These are phyloP conservation scores for Drosera spatulata DNA, from an alignment of 179 eudicot genomes.

Conservation along the genomic window DNA sequence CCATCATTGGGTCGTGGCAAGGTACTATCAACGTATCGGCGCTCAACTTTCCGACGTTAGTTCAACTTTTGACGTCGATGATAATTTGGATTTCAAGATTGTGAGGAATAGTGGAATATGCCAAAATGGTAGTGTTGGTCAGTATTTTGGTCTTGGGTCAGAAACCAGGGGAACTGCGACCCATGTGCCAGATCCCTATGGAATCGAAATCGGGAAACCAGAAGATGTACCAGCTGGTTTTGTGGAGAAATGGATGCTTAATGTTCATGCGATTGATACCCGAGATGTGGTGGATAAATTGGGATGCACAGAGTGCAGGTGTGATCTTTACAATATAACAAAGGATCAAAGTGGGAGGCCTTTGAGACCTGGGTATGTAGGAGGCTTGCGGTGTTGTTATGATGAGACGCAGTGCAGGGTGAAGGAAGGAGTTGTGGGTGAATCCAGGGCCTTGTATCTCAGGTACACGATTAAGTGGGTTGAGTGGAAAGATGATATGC, in stretches of 20 bases:
- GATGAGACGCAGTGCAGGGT: slow-evolving; percentile 51
- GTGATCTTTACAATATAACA: slow-evolving; percentile 60
- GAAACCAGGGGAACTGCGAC: slow-evolving; percentile 62
- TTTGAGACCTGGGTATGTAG: slow-evolving; percentile 15
- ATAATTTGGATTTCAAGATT: slow-evolving; percentile 17
- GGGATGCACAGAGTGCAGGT: slow-evolving; percentile 78
- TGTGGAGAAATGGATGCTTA: slow-evolving; percentile 61
- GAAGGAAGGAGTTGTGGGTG: slow-evolving; percentile 33
- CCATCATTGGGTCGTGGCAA: slow-evolving; percentile 53
- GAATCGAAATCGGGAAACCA: slow-evolving; percentile 60
- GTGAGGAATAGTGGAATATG: slow-evolving; percentile 48
- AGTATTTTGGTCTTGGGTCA: slow-evolving; percentile 66
- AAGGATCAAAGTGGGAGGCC: slow-evolving; percentile 26
- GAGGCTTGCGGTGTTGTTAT: slow-evolving; percentile 32
- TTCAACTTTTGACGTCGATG: slow-evolving; percentile 1
- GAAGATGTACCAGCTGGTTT: slow-evolving; percentile 46
- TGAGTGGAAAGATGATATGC: slow-evolving; percentile 46
- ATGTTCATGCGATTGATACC: slow-evolving; percentile 80
- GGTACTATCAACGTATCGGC: slow-evolving; percentile 39
- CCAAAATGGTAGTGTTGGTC: slow-evolving; percentile 20
- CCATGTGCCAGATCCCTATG: slow-evolving; percentile 60
- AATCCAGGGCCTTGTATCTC: slow-evolving; percentile 37
- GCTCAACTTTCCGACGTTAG: slow-evolving; percentile 8
- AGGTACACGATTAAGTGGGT: slow-evolving; percentile 56
- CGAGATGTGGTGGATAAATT: slow-evolving; percentile 44